Evolutionary conservation across 805 yeast species (phyloP), one percentile per base, ranked within the genome.

Genomic region (Zygosaccharomyces lentus): DNA sequence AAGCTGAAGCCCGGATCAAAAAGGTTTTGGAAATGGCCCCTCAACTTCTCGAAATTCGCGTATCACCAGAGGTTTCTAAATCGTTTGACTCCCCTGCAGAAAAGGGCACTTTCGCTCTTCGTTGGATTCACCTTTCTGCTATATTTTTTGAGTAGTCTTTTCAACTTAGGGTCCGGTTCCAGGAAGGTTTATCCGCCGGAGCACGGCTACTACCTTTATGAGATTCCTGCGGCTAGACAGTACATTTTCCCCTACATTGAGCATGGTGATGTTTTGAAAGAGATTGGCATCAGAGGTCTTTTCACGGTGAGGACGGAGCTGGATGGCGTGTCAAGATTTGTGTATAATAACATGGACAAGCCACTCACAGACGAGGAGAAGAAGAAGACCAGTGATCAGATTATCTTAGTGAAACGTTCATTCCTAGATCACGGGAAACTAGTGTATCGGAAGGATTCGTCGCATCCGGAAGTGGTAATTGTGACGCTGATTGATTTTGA

Each of bases 401-500:
- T 65, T 46, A 43, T 60, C 29, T 54, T 65, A 35, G 83, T 81
- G 6, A 78, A 76, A 47, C 78, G 75, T 53, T 67, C 74, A 31
- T 85, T 84, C 64, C 73, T 79, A 50, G 79, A 79, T 46, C 86
- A 80, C 53, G 89, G 87, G 36, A 81, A 79, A 57, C 67, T 76
- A 41, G 80, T 66, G 1, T 66, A 64, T 43, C 61, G 67, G 30
- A 59, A 63, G 41, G 56, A 59, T 17, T 58, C 30, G 6, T 32
- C 38, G 10, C 43, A 41, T 17, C 93, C 93, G 7, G 83, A 82
- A 45, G 72, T 84, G 19, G 80, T 90, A 16, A 62, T 90, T 32
- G 96, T 90, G 12, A 78, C 95, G 0, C 82, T 85, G 2, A 69
- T 90, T 24, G 95, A 89, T 68, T 85, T 79, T 56, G 86, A 84